phyloP scores from a whole-genome alignment of 2,329 filamentous ascomycete species.

The Colletotrichum scovillei region DNA sequence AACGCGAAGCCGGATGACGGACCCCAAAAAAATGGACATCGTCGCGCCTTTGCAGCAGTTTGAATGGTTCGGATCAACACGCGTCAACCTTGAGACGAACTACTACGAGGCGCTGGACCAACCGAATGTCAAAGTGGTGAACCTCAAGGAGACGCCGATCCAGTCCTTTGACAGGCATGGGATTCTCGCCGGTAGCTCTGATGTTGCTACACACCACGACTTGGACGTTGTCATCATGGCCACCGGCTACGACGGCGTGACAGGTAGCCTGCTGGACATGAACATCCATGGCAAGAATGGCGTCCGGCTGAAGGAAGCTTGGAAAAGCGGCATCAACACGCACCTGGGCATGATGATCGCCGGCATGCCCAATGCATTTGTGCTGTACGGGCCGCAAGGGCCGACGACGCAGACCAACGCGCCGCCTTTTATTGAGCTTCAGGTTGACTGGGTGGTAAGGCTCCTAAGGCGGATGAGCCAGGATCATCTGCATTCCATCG shows the following conservation, averaged over 20 bases:
- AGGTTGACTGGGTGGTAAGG: too few species aligned
- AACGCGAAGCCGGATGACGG: slow-evolving; percentile 1
- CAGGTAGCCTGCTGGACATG: slow-evolving; percentile 39
- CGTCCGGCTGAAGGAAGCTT: too few species aligned
- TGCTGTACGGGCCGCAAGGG: too few species aligned
- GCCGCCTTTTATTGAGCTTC: too few species aligned
- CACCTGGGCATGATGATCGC: too few species aligned
- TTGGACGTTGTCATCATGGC: slow-evolving; percentile 35
- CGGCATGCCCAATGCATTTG: too few species aligned
- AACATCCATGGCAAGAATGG: slow-evolving; percentile 33
- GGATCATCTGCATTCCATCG: too few species aligned
- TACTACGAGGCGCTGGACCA: slow-evolving; percentile 34
- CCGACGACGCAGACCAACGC: too few species aligned
- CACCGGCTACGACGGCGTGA: slow-evolving; percentile 40
- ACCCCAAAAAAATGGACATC: slow-evolving; percentile 24
- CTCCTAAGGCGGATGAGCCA: too few species aligned
- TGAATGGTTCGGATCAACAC: slow-evolving; percentile 4
- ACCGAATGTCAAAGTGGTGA: slow-evolving; percentile 23
- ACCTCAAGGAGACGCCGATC: slow-evolving; percentile 21
- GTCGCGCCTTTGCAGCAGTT: slow-evolving; percentile 25
- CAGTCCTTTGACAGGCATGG: not conserved
- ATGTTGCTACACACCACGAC: not conserved
- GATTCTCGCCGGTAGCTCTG: slow-evolving; percentile 1
- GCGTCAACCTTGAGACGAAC: slow-evolving; percentile 12
- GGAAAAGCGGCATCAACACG: too few species aligned